Evolutionary conservation across 106 monocot genomes (phyloP), one percentile per base, ranked within the genome.

Genomic region (Dioscorea zingiberensis): DNA sequence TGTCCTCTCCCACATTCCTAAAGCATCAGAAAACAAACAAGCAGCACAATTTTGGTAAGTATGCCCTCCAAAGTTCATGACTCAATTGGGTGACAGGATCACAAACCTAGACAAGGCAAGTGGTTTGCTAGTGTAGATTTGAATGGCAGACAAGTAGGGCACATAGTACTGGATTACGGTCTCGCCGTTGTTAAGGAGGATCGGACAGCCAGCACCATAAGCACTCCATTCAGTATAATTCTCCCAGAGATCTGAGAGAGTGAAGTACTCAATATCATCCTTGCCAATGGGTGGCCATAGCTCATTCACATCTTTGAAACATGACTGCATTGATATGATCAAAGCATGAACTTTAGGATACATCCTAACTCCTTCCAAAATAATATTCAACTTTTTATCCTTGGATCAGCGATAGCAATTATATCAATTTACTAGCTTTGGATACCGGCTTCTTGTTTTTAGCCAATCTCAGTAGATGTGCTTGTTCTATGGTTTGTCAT

Each of bases 181-280:
- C 26, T 81, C 71, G 12, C 69, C 69, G 12, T 21, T 29, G 28
- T 13, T 48, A 51, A 73, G 54, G 12, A 48, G 55, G 25, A 89
- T 73, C 0, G 84, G 84, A 68, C 72, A 63, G 25, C 78, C 81
- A 13, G 68, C 63, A 56, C 94, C 94, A 65, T 83, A 94, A 3
- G 76, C 90, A 60, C 94, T 94, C 84, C 87, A 90, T 70, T 94
- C 87, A 17, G 63, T 59, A 44, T 87, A 94, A 55, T 69, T 75
- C 3, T 90, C 85, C 94, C 94, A 94, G 22, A 94, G 82, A 46
- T 94, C 87, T 45, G 73, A 80, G 26, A 94, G 90, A 32, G 64
- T 55, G 46, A 90, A 90, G 61, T 58, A 85, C 24, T 80, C 69
- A 4, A 80, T 64, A 21, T 2, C 25, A 30, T 77, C 74, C 57